Evolutionary conservation across 257 asterid genomes (phyloP), one percentile per base, ranked within the genome.

Genomic region (Rhazya stricta): DNA sequence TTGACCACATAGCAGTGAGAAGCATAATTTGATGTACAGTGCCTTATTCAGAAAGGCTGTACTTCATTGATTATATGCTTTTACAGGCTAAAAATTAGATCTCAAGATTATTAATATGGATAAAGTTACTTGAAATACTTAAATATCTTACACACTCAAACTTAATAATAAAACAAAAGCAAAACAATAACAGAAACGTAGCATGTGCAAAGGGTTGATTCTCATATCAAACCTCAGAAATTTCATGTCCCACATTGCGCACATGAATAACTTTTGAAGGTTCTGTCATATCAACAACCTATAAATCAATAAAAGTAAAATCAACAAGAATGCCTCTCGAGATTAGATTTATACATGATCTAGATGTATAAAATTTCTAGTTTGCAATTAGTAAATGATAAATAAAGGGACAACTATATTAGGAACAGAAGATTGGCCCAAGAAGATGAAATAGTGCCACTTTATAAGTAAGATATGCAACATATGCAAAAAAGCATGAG

Each of bases 231-330:
- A 95, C 99, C 98, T 95, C 99, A 10, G 97, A 82, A 76, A 92
- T 95, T 79, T 95, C 98, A 81, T 92, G 98, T 51, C 99, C 99
- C 81, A 95, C 99, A 60, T 95, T 95, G 32, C 99, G 97, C 50
- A 95, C 95, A 72, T 95, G 99, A 81, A 95, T 85, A 72, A 95
- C 99, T 84, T 92, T 95, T 36, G 99, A 95, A 74, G 92, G 96
- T 81, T 92, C 99, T 50, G 97, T 80, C 99, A 92, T 80, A 66
- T 78, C 75, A 76, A 72, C 46, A 65, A 76, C 86, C 90, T 89
- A 86, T 75, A 84, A 77, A 41, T 69, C 77, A 75, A 79, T 25
- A 75, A 74, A 46, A 73, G 29, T 60, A 73, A 30, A 61, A 37
- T 74, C 39, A 72, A 57, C 23, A n/a, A 74, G 12, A 43, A 30